phyloP scores from a whole-genome alignment of 2,329 filamentous ascomycete species.

The Epichloe aotearoae region DNA sequence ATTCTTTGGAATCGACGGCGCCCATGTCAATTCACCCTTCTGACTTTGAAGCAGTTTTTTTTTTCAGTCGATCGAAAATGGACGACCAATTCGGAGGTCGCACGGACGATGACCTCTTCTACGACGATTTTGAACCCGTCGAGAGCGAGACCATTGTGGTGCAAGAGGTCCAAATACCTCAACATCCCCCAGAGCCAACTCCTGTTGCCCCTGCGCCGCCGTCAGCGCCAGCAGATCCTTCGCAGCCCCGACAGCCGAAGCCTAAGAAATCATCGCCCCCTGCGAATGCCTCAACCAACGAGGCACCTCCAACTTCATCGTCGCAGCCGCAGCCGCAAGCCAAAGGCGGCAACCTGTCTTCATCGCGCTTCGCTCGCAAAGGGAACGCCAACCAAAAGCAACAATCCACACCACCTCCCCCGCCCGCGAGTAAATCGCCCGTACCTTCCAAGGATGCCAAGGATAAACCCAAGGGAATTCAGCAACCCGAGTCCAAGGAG shows the following conservation, averaged over 20 bases:
- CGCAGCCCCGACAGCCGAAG: slow-evolving; percentile 2
- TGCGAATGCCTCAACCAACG: not conserved
- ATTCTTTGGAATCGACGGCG: not conserved
- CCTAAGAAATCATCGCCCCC: slow-evolving; percentile 3
- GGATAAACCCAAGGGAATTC: not conserved
- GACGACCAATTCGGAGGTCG: slow-evolving; percentile 48
- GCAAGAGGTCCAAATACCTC: slow-evolving; percentile 7
- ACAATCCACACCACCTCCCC: slow-evolving; percentile 6
- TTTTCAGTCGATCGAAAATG: slow-evolving; percentile 22
- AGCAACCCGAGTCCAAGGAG: not conserved
- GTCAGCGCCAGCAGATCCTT: slow-evolving; percentile 7
- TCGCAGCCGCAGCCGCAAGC: not conserved
- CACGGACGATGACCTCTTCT: slow-evolving; percentile 50
- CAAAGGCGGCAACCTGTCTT: slow-evolving; percentile 5
- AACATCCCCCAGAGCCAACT: slow-evolving; percentile 9
- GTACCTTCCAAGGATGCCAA: not conserved
- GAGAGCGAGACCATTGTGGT: slow-evolving; percentile 20
- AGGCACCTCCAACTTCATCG: slow-evolving; percentile 7
- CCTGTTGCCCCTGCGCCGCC: slow-evolving; percentile 4
- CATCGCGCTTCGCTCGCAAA: slow-evolving; percentile 8
- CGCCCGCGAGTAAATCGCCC: slow-evolving; percentile 1
- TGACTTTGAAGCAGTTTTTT: not conserved
- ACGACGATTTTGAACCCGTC: slow-evolving; percentile 48
- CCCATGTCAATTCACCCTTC: not conserved
- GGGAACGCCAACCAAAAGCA: slow-evolving; percentile 6